Evolutionary conservation across 441 rosid genomes (phyloP).

Genomic region (Euphorbia celastroides): DNA sequence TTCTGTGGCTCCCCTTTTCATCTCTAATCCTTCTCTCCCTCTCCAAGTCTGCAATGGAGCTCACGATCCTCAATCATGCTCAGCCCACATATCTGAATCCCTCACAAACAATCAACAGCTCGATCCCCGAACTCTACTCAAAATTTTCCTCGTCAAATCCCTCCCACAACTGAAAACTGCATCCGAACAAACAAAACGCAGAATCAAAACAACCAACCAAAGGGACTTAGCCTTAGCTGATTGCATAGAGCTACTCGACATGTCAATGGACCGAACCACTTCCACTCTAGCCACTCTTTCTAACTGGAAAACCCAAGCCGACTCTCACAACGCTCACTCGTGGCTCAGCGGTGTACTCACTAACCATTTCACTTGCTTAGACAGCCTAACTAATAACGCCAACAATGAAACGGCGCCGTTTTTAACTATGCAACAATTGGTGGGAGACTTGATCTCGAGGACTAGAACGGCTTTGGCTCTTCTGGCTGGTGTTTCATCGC

Average conservation of each 20-base stretch:
- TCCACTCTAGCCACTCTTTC: background rate
- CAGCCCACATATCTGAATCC: constrained; percentile 10
- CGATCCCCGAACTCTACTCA: background rate
- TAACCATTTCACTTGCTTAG: constrained; percentile 17
- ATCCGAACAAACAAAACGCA: background rate
- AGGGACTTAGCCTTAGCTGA: constrained; percentile 8
- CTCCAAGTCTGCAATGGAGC: background rate
- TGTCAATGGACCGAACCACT: constrained; percentile 10
- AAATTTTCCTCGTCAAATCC: constrained; percentile 1
- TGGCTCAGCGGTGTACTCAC: constrained; percentile 18
- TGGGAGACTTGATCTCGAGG: constrained; percentile 13
- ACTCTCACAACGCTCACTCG: background rate
- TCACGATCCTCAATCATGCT: constrained; percentile 1
- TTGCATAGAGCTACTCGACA: constrained; percentile 14
- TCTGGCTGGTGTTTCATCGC: constrained; percentile 6
- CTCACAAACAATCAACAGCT: background rate
- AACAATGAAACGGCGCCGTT: background rate
- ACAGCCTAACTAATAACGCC: background rate
- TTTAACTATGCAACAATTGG: background rate
- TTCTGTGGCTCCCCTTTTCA: background rate
- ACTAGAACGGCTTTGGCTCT: constrained; percentile 10
- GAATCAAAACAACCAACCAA: background rate
- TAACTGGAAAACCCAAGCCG: background rate
- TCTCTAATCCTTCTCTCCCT: background rate
- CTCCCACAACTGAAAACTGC: constrained; percentile 4